Percentiles rank a stretch among this genome's conserved stretches.
These are phyloP conservation scores for Phytophthora ohioensis DNA, from an alignment of 352 stramenopile species.

Conservation along the genomic window DNA sequence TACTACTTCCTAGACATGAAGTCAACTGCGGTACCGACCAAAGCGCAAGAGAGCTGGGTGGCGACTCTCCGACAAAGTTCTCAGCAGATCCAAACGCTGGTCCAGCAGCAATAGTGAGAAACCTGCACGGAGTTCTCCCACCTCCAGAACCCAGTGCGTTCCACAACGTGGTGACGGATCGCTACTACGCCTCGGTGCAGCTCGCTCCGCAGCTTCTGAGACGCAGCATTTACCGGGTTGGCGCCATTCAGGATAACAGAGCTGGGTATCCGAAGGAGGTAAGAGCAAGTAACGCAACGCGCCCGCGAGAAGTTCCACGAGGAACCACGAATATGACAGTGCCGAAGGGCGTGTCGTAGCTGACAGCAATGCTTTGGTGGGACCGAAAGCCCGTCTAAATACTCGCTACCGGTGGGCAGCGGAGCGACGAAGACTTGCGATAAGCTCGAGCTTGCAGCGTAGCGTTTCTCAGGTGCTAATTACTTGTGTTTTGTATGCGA, in stretches of 20 bases:
- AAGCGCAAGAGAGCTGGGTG: slow-evolving; percentile 2
- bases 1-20: slow-evolving; percentile 18
- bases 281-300: background rate
- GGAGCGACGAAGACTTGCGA: slow-evolving; percentile 10
- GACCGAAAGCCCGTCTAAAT: slow-evolving; percentile 4
- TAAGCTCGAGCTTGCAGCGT: background rate
- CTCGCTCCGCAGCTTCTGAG: slow-evolving; percentile 25
- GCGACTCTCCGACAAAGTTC: background rate
- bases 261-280: background rate
- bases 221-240: slow-evolving; percentile 17
- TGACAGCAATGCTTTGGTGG: slow-evolving; percentile 9
- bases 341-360: background rate
- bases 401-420: background rate
- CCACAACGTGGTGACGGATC: slow-evolving; percentile 17
- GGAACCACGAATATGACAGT: slow-evolving; percentile 1
- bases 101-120: slow-evolving; percentile 16
- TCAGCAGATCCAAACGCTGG: slow-evolving; percentile 22
- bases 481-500: slow-evolving; percentile 2
- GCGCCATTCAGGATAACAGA: slow-evolving; percentile 11
- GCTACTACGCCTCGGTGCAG: slow-evolving; percentile 31
- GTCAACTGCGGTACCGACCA: slow-evolving; percentile 19
- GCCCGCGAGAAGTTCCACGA: background rate
- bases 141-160: background rate
- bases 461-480: background rate
- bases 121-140: slow-evolving; percentile 9